A percentile compares a stretch with the other conserved stretches of the same genome.
Conservation (phyloP, 805 yeast genomes). For the Kodamaea kaohsiungensis region DNA sequence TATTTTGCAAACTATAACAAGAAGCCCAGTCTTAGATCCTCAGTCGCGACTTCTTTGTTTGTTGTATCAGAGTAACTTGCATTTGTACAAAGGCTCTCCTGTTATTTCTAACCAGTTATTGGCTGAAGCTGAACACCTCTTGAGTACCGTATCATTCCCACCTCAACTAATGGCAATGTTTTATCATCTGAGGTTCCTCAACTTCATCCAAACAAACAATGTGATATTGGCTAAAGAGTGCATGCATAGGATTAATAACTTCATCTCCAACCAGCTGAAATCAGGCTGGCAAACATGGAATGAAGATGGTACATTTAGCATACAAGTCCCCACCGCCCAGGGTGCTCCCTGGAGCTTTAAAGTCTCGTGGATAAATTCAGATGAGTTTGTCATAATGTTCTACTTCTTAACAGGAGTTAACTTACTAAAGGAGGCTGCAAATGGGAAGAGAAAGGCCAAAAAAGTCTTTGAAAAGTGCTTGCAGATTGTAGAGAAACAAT, state of each 20-base stretch:
- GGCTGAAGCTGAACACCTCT: conserved; percentile 5
- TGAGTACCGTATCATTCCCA: neutral
- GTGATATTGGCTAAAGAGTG: conserved; percentile 9
- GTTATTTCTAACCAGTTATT: conserved; percentile 9
- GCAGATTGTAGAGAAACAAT: conserved; percentile 29
- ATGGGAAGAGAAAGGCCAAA: conserved; percentile 33
- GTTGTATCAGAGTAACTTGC: conserved; percentile 17
- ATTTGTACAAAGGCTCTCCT: conserved; percentile 20
- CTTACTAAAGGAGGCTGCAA: conserved; percentile 36
- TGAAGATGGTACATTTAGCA: conserved; percentile 10
- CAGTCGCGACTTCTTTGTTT: conserved; percentile 13
- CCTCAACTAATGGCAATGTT: conserved; percentile 18
- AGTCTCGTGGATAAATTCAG: conserved; percentile 43
- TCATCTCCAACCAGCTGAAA: conserved; percentile 18
- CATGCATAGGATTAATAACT: conserved; percentile 14
- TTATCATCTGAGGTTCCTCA: conserved; percentile 15
- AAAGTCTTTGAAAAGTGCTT: conserved; percentile 40
- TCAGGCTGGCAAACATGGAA: conserved; percentile 22
- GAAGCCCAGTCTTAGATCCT: conserved; percentile 8
- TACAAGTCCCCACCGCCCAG: neutral
- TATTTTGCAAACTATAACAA: conserved; percentile 10
- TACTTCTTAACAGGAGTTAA: conserved; percentile 46
- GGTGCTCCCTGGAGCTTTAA: conserved; percentile 18
- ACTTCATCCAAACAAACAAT: conserved; percentile 15
- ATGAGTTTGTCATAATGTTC: conserved; percentile 42